A percentile compares a stretch with the other conserved stretches of the same genome.
These are phyloP conservation scores for Cladophialophora bantiana DNA, from an alignment of 2,329 filamentous ascomycete species.

Conservation along the genomic window DNA sequence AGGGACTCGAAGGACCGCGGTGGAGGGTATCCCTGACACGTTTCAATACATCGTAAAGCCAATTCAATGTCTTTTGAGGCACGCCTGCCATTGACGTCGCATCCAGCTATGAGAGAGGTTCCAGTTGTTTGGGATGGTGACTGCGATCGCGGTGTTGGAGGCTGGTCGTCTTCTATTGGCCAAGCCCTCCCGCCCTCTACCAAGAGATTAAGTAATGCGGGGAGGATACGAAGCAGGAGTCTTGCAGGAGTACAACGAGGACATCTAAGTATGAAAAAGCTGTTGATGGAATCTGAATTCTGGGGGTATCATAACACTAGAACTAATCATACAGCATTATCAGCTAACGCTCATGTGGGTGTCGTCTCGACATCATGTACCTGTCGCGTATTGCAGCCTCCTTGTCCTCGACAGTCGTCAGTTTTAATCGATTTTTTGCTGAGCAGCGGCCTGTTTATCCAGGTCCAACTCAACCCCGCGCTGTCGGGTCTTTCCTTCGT, in stretches of 20 bases:
- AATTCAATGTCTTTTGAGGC: slow-evolving; percentile 88
- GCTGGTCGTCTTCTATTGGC: slow-evolving; percentile 23
- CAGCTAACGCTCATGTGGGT: neutral
- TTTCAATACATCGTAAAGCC: slow-evolving; percentile 90
- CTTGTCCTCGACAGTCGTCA: neutral
- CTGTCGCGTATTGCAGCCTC: neutral
- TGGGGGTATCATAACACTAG: slow-evolving; percentile 30
- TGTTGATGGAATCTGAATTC: slow-evolving; percentile 12
- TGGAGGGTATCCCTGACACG: slow-evolving; percentile 59
- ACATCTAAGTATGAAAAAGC: neutral
- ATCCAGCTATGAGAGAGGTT: neutral
- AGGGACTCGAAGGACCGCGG: neutral
- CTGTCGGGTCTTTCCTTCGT: slow-evolving; percentile 83
- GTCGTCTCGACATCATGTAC: neutral
- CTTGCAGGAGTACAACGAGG: neutral
- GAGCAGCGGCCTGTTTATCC: slow-evolving; percentile 67
- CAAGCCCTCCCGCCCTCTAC: slow-evolving; percentile 16
- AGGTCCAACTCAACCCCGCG: slow-evolving; percentile 83
- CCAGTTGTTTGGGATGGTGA: neutral
- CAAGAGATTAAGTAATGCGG: slow-evolving; percentile 17
- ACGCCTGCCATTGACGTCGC: slow-evolving; percentile 65
- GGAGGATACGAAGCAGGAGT: slow-evolving; percentile 1
- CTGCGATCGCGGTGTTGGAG: slow-evolving; percentile 8
- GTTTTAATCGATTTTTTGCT: slow-evolving; percentile 24
- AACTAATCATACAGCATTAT: slow-evolving; percentile 20